phyloP scores from a whole-genome alignment of 2,329 filamentous ascomycete genomes.

The Arachnopeziza araneosa region DNA sequence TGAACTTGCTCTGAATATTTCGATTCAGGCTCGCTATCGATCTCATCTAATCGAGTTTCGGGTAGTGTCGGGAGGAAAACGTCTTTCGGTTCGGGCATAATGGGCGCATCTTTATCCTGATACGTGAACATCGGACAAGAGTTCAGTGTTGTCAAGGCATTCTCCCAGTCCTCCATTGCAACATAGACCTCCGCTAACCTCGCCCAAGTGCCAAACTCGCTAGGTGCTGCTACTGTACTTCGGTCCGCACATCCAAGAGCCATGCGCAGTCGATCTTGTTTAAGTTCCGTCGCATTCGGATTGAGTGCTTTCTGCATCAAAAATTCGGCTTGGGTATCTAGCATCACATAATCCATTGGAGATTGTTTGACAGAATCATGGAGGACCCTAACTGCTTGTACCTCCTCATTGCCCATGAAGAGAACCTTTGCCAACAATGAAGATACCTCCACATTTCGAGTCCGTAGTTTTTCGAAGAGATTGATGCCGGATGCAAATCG shows the following conservation, averaged over 20 bases:
- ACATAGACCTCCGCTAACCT: conserved; percentile 91
- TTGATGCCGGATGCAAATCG: conserved; percentile 95
- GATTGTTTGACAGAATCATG: conserved; percentile 85
- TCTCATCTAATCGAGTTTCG: conserved; percentile 90
- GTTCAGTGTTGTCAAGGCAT: conserved; percentile 90
- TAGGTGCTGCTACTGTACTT: conserved; percentile 89
- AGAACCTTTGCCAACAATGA: conserved; percentile 87
- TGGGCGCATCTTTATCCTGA: conserved; percentile 92
- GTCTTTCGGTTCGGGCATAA: conserved; percentile 88
- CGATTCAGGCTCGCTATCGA: conserved; percentile 83
- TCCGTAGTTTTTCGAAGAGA: conserved; percentile 90
- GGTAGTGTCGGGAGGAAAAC: conserved; percentile 81
- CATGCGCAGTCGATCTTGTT: conserved; percentile 68
- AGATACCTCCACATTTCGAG: conserved; percentile 87
- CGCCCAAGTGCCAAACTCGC: conserved; percentile 96
- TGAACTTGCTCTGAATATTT: conserved; percentile 82
- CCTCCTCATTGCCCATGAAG: conserved; percentile 93
- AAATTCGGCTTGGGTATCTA: conserved; percentile 91
- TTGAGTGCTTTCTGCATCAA: conserved; percentile 73
- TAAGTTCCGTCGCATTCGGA: conserved; percentile 47
- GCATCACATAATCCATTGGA: conserved; percentile 95
- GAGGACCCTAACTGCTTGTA: conserved; percentile 84
- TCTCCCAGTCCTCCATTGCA: conserved; percentile 90
- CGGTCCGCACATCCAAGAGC: conserved; percentile 91
- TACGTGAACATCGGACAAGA: conserved; percentile 99